Evolutionary conservation across 352 stramenopile genomes (phyloP).

Genomic region (Aphanomyces invadans): DNA sequence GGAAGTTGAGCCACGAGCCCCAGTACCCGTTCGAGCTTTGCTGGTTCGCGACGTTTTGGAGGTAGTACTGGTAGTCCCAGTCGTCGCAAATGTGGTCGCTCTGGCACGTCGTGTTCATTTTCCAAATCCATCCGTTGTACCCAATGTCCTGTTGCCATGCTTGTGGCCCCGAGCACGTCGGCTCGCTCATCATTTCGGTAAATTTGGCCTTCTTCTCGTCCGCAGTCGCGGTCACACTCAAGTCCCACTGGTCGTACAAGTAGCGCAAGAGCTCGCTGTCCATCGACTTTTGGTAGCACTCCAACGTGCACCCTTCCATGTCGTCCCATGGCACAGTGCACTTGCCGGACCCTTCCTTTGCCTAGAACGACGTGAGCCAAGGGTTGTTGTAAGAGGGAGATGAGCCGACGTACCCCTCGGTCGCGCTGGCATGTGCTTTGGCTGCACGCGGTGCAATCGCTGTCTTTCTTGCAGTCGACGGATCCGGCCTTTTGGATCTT

Average conservation of each 20-base stretch:
- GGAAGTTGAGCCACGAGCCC: not conserved
- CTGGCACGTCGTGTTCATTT: conserved; percentile 16
- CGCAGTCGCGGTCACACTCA: not conserved
- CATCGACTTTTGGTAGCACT: conserved; percentile 10
- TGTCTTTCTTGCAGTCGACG: not conserved
- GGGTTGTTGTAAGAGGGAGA: not conserved
- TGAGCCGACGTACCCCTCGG: not conserved
- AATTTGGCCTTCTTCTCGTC: not conserved
- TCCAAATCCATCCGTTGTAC: not conserved
- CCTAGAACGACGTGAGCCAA: not conserved
- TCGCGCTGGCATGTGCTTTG: not conserved
- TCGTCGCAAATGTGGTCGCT: conserved; percentile 7
- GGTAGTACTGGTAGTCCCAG: conserved; percentile 9
- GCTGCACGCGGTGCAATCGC: conserved; percentile 8
- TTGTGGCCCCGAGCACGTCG: conserved; percentile 1
- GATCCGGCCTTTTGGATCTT: not conserved
- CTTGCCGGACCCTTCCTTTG: not conserved
- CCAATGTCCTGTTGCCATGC: not conserved
- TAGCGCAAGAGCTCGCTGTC: conserved; percentile 7
- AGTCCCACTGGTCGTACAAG: conserved; percentile 1
- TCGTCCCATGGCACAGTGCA: conserved; percentile 13
- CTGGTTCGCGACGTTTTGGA: not conserved
- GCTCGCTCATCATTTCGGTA: not conserved
- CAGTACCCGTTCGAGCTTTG: not conserved
- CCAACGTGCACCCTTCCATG: conserved; percentile 6